These are phyloP conservation scores for Hypoxylon intermedium DNA, from an alignment of 495 filamentous ascomycete genomes.

Conservation along the genomic window DNA sequence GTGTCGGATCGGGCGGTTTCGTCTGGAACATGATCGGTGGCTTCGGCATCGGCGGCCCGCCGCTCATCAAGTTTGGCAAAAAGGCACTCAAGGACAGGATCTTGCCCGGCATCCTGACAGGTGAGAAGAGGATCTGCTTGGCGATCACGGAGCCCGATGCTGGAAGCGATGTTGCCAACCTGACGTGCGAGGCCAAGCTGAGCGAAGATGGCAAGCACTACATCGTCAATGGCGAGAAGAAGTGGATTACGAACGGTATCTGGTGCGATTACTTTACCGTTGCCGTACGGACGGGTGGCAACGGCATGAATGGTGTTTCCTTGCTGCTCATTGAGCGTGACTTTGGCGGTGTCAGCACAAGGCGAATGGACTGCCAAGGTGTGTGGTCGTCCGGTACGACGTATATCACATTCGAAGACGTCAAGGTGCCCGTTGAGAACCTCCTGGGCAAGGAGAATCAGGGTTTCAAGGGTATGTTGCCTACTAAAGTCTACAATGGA, in stretches of 20 bases:
- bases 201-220: constrained; percentile 95
- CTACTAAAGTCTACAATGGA: no score
- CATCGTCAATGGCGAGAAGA: constrained; percentile 99
- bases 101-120: constrained; percentile 79
- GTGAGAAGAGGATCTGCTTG: constrained; percentile 92
- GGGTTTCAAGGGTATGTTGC: constrained; percentile 78
- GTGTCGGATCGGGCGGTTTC: constrained; percentile 86
- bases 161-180: constrained; percentile 83
- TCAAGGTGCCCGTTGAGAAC: constrained; percentile 98
- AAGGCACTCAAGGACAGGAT: constrained; percentile 81
- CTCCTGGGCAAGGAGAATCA: constrained; percentile 97
- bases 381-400: constrained; percentile 95
- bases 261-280: constrained; percentile 98
- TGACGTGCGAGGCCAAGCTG: constrained; percentile 94
- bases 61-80: constrained; percentile 90
- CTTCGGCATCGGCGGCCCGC: constrained; percentile 91
- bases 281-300: constrained; percentile 85
- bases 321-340: constrained; percentile 85
- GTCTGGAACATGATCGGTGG: constrained; percentile 99
- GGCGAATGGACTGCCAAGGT: constrained; percentile 98
- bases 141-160: constrained; percentile 65
- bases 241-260: constrained; percentile 99
- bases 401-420: constrained; percentile 97
- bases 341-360: constrained; percentile 82
- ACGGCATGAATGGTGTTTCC: constrained; percentile 89